A percentile compares a stretch with the other conserved stretches of the same genome.
Conservation (phyloP, 106 monocot genomes). For the Acorus gramineus region DNA sequence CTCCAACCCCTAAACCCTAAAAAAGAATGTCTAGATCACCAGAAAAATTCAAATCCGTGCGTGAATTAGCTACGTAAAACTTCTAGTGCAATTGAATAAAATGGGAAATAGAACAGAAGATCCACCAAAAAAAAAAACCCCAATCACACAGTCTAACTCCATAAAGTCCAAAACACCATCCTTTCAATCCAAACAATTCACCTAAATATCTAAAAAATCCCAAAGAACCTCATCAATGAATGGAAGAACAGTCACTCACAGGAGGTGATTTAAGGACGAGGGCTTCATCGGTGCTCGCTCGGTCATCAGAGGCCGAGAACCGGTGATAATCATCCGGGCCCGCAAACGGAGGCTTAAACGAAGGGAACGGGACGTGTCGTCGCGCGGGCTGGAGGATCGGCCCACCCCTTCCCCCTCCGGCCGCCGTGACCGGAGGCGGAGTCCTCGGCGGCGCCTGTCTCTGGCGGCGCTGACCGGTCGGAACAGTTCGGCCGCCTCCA, state of each 20-base stretch:
- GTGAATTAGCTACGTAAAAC: too few species aligned
- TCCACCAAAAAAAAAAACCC: too few species aligned
- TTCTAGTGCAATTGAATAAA: too few species aligned
- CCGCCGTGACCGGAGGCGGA: conserved; percentile 13
- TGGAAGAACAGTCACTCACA: conserved; percentile 24
- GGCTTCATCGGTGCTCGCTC: conserved; percentile 11
- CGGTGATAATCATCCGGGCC: conserved; percentile 60
- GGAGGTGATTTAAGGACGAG: conserved; percentile 50
- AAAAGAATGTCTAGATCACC: too few species aligned
- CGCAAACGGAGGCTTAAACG: conserved; percentile 34
- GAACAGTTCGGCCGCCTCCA: conserved; percentile 25
- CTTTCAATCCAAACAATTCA: background rate
- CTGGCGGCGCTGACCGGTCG: too few species aligned
- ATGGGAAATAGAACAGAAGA: too few species aligned
- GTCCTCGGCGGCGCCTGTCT: background rate
- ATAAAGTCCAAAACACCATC: too few species aligned
- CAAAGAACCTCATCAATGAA: too few species aligned
- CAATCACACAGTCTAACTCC: too few species aligned
- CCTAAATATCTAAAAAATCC: background rate
- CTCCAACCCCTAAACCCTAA: too few species aligned
- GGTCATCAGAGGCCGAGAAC: conserved; percentile 22
- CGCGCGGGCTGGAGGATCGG: conserved; percentile 46
- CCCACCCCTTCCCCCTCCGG: background rate
- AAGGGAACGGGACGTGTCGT: conserved; percentile 38
- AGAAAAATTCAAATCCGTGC: too few species aligned